Base-by-base conservation (phyloP, 345 rosid genomes). In the Salix arbutifolia region DNA sequence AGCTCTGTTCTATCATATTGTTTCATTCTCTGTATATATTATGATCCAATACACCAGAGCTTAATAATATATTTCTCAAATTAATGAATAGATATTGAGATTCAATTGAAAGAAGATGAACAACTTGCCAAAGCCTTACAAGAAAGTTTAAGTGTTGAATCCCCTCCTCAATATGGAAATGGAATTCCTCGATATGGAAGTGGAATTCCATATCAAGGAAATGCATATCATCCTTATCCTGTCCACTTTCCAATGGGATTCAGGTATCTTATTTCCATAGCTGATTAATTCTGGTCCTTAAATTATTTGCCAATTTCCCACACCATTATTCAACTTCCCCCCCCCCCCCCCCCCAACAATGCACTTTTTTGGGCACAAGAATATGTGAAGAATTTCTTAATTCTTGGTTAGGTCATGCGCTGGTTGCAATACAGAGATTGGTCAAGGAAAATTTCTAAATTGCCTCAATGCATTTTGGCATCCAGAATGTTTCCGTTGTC, bases 91-190 rank as follows among this genome's bases (percentile, higher is more conserved):
- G 97, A 88, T 77, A 80, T 83, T 52, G 86, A 83, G 58, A 67
- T 81, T 73, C 93, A 85, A 70, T 76, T 89, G 78, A 90, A 89
- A 78, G 99, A 93, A 81, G 98, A 96, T 84, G 99, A 93, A 78
- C 94, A 83, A 72, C 95, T 96, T 83, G 99, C 98, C 35, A 87
- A 90, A 86, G 99, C 98, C 30, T 8, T 91, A 77, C 95, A 93
- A 86, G 97, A 93, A 77, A 96, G 98, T 84, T 83, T 93, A 86
- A 86, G 70, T 30, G 79, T 87, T 66, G 92, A 88, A 77, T 81
- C 91, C 82, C 86, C 96, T 68, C 88, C 91, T 64, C 75, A 53
- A 42, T 65, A 61, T 77, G 89, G 84, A 72, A 77, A 80, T 83
- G 87, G 84, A 68, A 86, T 76, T 76, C 65, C 46, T 46, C 18